Conservation (phyloP, 2,329 filamentous ascomycete species). For the Aspergillus ibericus region DNA sequence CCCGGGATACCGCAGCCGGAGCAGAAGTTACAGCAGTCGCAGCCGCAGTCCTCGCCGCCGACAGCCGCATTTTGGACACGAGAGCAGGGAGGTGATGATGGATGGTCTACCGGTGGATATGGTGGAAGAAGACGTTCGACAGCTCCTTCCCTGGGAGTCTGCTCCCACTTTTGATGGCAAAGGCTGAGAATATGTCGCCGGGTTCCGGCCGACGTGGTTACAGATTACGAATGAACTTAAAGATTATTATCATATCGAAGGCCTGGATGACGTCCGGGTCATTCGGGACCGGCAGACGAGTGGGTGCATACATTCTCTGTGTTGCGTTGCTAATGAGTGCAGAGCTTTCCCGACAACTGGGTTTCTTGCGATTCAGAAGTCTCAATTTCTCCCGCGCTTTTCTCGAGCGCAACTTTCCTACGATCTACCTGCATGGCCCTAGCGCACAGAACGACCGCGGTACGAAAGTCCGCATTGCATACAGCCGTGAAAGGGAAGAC, state of each 20-base stretch:
- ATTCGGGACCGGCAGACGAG: slow-evolving; percentile 61
- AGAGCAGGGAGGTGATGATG: slow-evolving; percentile 53
- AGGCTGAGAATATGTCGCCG: slow-evolving; percentile 45
- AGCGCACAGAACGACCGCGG: slow-evolving; percentile 41
- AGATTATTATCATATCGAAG: slow-evolving; percentile 52
- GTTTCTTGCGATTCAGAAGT: slow-evolving; percentile 56
- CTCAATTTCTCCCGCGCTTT: slow-evolving; percentile 54
- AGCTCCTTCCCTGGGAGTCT: slow-evolving; percentile 29
- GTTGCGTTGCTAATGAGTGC: slow-evolving; percentile 11
- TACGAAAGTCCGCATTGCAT: slow-evolving; percentile 53
- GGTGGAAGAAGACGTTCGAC: slow-evolving; percentile 53
- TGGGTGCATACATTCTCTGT: slow-evolving; percentile 39
- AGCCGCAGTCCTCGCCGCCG: slow-evolving; percentile 40
- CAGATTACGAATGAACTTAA: slow-evolving; percentile 59
- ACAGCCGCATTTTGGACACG: slow-evolving; percentile 40
- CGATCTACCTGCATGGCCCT: slow-evolving; percentile 51
- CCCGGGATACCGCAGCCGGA: slow-evolving; percentile 37
- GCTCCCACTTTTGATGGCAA: slow-evolving; percentile 29
- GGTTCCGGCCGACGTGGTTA: slow-evolving; percentile 39
- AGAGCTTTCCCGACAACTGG: slow-evolving; percentile 58
- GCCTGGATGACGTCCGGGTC: slow-evolving; percentile 58
- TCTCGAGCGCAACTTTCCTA: slow-evolving; percentile 53
- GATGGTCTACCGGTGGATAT: slow-evolving; percentile 51
- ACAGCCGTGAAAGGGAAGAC: slow-evolving; percentile 55
- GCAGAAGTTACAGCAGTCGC: slow-evolving; percentile 39